Evolutionary conservation across 352 stramenopile species (phyloP).

Genomic region (Elongisporangium anandrum): DNA sequence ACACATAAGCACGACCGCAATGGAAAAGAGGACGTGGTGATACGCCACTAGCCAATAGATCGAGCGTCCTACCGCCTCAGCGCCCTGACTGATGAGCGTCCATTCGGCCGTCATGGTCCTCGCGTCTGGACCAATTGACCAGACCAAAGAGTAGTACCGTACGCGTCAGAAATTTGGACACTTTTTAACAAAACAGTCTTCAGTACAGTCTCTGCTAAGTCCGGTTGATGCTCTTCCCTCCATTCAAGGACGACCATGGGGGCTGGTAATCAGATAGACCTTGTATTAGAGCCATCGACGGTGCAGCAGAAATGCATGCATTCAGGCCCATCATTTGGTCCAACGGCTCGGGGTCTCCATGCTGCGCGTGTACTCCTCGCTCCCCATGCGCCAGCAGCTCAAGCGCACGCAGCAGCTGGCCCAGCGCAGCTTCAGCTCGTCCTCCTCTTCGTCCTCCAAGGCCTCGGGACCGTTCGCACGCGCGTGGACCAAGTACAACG

Average conservation of each 20-base stretch:
- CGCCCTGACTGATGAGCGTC: slow-evolving; percentile 74
- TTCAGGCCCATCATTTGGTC: neutral
- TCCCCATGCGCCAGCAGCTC: neutral
- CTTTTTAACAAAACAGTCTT: neutral
- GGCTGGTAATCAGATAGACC: neutral
- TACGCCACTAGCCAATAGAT: neutral
- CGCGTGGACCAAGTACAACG: slow-evolving; percentile 49
- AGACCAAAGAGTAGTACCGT: neutral
- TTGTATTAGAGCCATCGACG: neutral
- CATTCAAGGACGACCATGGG: neutral
- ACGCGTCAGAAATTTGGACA: neutral
- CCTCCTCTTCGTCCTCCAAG: slow-evolving; percentile 9
- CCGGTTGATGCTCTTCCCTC: no score
- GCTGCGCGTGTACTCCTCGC: neutral
- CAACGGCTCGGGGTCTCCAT: neutral
- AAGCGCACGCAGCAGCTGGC: neutral
- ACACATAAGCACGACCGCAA: neutral
- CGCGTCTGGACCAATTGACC: neutral
- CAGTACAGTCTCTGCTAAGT: no score
- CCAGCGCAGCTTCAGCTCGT: neutral
- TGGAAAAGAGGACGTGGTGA: neutral
- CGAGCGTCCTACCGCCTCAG: slow-evolving; percentile 54
- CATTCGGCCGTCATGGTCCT: slow-evolving; percentile 35
- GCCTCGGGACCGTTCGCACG: slow-evolving; percentile 14
- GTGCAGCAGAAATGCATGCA: neutral